These are phyloP conservation scores for Phytophthora niederhauseri DNA, from an alignment of 352 stramenopile genomes.

Conservation along the genomic window DNA sequence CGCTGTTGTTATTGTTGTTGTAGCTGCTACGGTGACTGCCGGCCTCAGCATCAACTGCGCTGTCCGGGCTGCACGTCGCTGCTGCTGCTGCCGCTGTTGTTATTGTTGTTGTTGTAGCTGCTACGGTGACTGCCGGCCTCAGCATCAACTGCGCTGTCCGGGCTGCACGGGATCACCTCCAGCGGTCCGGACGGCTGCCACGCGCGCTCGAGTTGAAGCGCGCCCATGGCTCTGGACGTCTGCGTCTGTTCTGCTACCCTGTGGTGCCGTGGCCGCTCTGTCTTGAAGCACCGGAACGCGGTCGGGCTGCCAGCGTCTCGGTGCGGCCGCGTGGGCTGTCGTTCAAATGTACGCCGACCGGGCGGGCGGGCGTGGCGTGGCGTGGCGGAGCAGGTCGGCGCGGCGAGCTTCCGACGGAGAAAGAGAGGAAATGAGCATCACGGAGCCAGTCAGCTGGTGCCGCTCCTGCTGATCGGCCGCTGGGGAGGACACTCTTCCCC, in stretches of 20 bases:
- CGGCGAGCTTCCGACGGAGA: conserved; percentile 31
- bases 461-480: conserved; percentile 37
- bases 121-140: neutral
- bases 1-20: neutral
- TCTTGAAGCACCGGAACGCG: conserved; percentile 18
- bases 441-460: conserved; percentile 43
- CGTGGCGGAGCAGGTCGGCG: conserved; percentile 1
- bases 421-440: conserved; percentile 50
- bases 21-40: neutral
- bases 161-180: neutral
- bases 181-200: neutral
- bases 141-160: neutral
- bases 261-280: conserved; percentile 4
- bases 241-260: conserved; percentile 26
- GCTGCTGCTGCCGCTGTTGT: neutral
- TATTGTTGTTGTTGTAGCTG: neutral
- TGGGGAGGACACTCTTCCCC: conserved; percentile 36
- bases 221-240: conserved; percentile 27
- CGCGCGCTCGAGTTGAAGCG: conserved; percentile 29
- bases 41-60: neutral
- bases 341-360: conserved; percentile 7
- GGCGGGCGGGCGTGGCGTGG: neutral
- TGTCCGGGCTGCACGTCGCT: neutral
- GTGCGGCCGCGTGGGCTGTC: neutral
- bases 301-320: conserved; percentile 3